phyloP scores from a whole-genome alignment of 2,329 filamentous ascomycete genomes.

The Chaetoscypha palmicola region DNA sequence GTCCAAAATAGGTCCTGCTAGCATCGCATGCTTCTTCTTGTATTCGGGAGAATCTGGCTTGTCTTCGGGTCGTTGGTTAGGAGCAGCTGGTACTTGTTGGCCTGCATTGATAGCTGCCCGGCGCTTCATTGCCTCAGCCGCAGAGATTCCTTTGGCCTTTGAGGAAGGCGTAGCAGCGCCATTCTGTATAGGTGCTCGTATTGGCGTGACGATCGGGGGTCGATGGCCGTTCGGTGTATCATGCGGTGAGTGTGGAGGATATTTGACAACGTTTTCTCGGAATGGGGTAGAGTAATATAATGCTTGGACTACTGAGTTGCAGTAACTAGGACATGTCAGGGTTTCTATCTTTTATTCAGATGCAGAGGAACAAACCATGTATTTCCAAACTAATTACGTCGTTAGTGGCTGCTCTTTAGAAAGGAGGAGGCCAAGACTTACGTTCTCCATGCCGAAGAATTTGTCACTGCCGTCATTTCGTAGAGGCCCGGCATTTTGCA shows the following conservation, averaged over 20 bases:
- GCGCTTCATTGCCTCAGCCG: conserved; percentile 50
- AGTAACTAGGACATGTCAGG: conserved; percentile 61
- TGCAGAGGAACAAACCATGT: conserved; percentile 59
- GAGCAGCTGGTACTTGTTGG: conserved; percentile 47
- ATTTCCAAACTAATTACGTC: conserved; percentile 71
- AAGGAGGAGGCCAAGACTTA: conserved; percentile 45
- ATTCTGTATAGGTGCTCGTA: conserved; percentile 41
- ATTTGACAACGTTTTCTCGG: conserved; percentile 88
- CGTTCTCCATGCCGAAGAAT: conserved; percentile 97
- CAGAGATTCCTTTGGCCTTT: conserved; percentile 46
- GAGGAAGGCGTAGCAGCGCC: conserved; percentile 38
- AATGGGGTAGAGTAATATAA: conserved; percentile 94
- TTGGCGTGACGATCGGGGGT: conserved; percentile 52
- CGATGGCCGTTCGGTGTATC: conserved; percentile 57
- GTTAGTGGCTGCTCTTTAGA: conserved; percentile 18
- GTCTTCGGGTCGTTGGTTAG: conserved; percentile 64
- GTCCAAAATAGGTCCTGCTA: conserved; percentile 79
- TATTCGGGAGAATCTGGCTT: conserved; percentile 93
- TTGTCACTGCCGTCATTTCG: conserved; percentile 89
- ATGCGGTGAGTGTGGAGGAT: conserved; percentile 65
- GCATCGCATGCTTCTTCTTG: conserved; percentile 93
- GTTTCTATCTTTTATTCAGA: conserved; percentile 4
- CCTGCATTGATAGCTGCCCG: conserved; percentile 47
- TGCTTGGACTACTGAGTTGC: conserved; percentile 96
- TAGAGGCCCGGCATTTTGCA: conserved; percentile 73